phyloP scores from a whole-genome alignment of 192 early-diverging fungal species.

The Backusella sp. region DNA sequence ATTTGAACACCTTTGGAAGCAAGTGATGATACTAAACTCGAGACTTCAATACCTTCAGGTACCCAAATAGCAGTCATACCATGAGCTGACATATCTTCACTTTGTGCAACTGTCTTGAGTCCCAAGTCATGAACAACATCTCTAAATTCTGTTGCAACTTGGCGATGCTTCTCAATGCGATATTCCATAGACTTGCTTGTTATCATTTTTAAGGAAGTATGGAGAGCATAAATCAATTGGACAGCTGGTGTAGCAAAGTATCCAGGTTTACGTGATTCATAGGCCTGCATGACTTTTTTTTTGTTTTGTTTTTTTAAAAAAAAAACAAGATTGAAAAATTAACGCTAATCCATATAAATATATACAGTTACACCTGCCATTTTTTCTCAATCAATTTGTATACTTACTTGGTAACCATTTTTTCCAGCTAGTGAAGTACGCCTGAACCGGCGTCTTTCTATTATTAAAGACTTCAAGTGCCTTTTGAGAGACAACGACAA shows the following conservation, averaged over 20 bases:
- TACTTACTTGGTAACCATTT: constrained; percentile 86
- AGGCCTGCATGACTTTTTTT: constrained; percentile 82
- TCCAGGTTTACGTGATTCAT: constrained; percentile 86
- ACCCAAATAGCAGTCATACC: constrained; percentile 88
- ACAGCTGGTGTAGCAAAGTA: constrained; percentile 99
- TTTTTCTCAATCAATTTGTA: not conserved
- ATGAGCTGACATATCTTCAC: constrained; percentile 60
- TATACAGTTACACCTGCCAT: not conserved
- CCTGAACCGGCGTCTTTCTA: constrained; percentile 76
- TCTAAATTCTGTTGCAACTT: constrained; percentile 75
- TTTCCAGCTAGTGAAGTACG: constrained; percentile 90
- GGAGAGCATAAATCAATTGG: constrained; percentile 86
- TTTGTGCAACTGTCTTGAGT: constrained; percentile 68
- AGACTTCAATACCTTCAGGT: constrained; percentile 75
- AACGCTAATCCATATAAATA: not conserved
- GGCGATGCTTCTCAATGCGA: constrained; percentile 77
- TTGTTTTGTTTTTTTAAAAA: not conserved
- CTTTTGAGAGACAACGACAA: constrained; percentile 81
- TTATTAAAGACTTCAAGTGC: constrained; percentile 65
- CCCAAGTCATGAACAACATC: constrained; percentile 66
- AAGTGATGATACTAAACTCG: constrained; percentile 77
- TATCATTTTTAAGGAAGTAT: constrained; percentile 79
- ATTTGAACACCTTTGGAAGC: constrained; percentile 80
- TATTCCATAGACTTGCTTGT: constrained; percentile 68
- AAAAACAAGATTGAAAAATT: not conserved